Base-by-base conservation (phyloP, 1,284 basidiomycete genomes). In the Moniliella sp. region DNA sequence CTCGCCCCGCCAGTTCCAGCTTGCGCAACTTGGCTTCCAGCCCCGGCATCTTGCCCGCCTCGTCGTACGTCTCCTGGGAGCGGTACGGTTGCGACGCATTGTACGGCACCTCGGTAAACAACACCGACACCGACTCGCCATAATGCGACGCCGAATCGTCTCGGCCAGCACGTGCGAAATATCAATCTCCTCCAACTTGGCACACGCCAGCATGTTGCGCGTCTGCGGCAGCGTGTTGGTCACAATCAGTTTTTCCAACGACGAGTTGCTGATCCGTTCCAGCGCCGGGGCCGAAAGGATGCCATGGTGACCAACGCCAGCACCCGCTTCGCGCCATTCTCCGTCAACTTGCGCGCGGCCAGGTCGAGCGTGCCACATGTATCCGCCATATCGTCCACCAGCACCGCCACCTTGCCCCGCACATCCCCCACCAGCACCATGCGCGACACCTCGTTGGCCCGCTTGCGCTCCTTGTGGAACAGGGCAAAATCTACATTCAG, bases 371-470 rank as follows among this genome's bases (percentile, higher is more conserved):
- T 99, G 27, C 91, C 91, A 58, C 91, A 99, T 26, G 91, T 97
- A 64, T 99, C 91, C 32, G 91, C 61, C 91, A 99, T 99, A 66
- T 99, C 91, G 69, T 97, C 91, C 32, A 97, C 86, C n/a, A 99
- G 69, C 42, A 99, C 82, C 35, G 88, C 91, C 27, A 77, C 71
- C 66, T 97, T 97, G 62, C 76, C 83, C 52, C 74, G 74, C 43
- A 88, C 86, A 50, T 78, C 74, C 3, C 91, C 91, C 37, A 99
- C 91, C 31, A 99, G 74, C 29, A 97, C 75, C 91, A 99, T 99
- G 37, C 91, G 76, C 32, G 86, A 93, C 13, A 99, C 88, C 55
- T 94, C 83, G 65, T 94, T 97, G 25, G 88, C 91, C 69, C 91
- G 94, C 66, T 94, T 97, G 39, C 91, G 77, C 65, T 99, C 91